phyloP scores from a whole-genome alignment of 2,329 filamentous ascomycete genomes.

The Drechslera avenae region DNA sequence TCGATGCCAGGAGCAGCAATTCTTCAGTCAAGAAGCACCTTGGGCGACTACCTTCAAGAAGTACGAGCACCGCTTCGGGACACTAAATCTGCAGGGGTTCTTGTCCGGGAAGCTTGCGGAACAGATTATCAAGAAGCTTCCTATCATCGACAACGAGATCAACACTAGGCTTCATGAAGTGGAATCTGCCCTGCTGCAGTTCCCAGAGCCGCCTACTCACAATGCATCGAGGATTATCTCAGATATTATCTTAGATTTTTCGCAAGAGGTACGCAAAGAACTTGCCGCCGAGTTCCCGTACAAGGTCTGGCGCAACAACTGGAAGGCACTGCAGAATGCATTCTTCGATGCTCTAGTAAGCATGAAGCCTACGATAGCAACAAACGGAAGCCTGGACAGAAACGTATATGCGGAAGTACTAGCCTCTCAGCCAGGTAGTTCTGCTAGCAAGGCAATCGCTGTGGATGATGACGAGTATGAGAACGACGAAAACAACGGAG shows the following conservation, averaged over 20 bases:
- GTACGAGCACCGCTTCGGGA: slow-evolving; percentile 58
- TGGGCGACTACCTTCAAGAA: slow-evolving; percentile 53
- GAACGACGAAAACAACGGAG: not conserved
- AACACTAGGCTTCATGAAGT: slow-evolving; percentile 57
- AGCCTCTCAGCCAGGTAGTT: slow-evolving; percentile 9
- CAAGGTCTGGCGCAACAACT: slow-evolving; percentile 52
- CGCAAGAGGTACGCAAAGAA: slow-evolving; percentile 58
- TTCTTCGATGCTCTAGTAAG: slow-evolving; percentile 55
- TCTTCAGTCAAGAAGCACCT: slow-evolving; percentile 53
- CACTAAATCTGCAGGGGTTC: slow-evolving; percentile 54
- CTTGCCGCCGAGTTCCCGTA: slow-evolving; percentile 56
- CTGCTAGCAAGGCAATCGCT: slow-evolving; percentile 21
- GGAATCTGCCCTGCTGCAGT: slow-evolving; percentile 58
- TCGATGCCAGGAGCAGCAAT: slow-evolving; percentile 55
- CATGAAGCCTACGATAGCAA: slow-evolving; percentile 35
- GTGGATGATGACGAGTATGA: slow-evolving; percentile 23
- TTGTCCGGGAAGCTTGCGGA: slow-evolving; percentile 57
- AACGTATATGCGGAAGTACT: slow-evolving; percentile 14
- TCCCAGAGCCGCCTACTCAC: slow-evolving; percentile 68
- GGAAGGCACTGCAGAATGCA: slow-evolving; percentile 53
- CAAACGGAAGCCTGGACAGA: slow-evolving; percentile 15
- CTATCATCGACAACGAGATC: slow-evolving; percentile 53
- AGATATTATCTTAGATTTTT: slow-evolving; percentile 63
- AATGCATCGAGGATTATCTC: slow-evolving; percentile 72
- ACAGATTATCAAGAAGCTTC: slow-evolving; percentile 50